Conservation (phyloP, 768 basidiomycete genomes). For the Lentinula boryana region DNA sequence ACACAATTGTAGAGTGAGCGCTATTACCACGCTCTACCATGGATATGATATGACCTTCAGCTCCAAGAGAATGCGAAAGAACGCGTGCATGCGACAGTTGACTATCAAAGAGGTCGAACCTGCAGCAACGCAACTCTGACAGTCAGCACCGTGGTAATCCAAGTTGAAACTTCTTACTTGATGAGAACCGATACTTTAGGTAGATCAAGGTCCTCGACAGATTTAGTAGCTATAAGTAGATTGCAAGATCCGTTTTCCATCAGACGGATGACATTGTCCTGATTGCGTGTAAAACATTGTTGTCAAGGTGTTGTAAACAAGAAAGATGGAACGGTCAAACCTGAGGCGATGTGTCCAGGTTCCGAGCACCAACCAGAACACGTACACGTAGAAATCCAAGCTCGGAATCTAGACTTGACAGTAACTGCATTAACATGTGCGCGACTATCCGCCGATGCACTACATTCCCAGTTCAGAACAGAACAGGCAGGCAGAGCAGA, state of each 20-base stretch:
- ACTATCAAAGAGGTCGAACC: constrained; percentile 55
- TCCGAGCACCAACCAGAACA: constrained; percentile 33
- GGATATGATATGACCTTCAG: constrained; percentile 50
- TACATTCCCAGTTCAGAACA: constrained; percentile 19
- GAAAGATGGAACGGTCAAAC: neutral
- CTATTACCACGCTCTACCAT: constrained; percentile 59
- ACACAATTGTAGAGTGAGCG: constrained; percentile 46
- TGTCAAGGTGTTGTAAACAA: neutral
- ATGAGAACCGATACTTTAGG: constrained; percentile 55
- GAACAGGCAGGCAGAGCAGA: neutral
- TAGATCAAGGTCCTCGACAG: constrained; percentile 54
- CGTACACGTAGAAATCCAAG: constrained; percentile 51
- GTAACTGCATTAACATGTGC: constrained; percentile 49
- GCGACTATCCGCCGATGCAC: constrained; percentile 52
- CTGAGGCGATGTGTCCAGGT: constrained; percentile 14
- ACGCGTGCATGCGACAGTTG: constrained; percentile 54
- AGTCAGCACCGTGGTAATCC: neutral
- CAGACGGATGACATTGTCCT: constrained; percentile 43
- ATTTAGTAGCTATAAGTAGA: constrained; percentile 55
- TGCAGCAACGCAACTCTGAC: constrained; percentile 23
- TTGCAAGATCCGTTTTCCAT: constrained; percentile 57
- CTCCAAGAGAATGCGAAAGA: constrained; percentile 39
- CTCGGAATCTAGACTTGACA: constrained; percentile 47
- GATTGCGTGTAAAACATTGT: neutral
- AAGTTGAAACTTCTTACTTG: constrained; percentile 33